phyloP scores from a whole-genome alignment of 148 eudicot genomes.

The Rhododendron henanense region DNA sequence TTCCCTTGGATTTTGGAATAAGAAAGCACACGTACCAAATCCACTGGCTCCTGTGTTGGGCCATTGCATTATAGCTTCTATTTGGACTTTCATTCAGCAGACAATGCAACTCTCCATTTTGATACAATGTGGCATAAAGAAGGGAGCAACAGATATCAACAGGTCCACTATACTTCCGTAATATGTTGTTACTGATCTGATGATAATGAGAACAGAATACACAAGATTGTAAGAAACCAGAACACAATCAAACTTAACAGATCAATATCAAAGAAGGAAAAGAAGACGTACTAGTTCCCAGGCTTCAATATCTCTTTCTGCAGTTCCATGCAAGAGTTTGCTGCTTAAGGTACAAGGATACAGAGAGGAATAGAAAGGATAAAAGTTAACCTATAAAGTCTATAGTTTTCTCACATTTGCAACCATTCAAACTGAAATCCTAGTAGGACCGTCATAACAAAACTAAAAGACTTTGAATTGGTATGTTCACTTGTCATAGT shows the following conservation, averaged over 20 bases:
- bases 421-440: neutral
- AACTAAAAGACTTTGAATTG: neutral
- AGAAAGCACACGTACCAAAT: conserved; percentile 60
- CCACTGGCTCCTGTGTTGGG: conserved; percentile 93
- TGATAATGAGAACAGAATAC: conserved; percentile 11
- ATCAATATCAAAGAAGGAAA: conserved; percentile 2
- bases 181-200: conserved; percentile 68
- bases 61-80: conserved; percentile 76
- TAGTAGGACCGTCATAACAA: neutral
- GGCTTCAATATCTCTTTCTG: conserved; percentile 50
- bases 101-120: conserved; percentile 31
- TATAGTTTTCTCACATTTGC: neutral
- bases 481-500: neutral
- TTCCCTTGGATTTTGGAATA: neutral
- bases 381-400: neutral
- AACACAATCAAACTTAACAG: neutral
- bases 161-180: conserved; percentile 88
- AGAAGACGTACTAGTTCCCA: conserved; percentile 77
- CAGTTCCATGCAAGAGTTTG: conserved; percentile 40
- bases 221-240: neutral
- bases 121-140: conserved; percentile 22
- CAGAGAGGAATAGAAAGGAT: neutral
- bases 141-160: conserved; percentile 81
- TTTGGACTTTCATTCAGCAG: conserved; percentile 58
- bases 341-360: conserved; percentile 34